phyloP scores from a whole-genome alignment of 1,139 yeast genomes.

The Wickerhamiella infanticola region DNA sequence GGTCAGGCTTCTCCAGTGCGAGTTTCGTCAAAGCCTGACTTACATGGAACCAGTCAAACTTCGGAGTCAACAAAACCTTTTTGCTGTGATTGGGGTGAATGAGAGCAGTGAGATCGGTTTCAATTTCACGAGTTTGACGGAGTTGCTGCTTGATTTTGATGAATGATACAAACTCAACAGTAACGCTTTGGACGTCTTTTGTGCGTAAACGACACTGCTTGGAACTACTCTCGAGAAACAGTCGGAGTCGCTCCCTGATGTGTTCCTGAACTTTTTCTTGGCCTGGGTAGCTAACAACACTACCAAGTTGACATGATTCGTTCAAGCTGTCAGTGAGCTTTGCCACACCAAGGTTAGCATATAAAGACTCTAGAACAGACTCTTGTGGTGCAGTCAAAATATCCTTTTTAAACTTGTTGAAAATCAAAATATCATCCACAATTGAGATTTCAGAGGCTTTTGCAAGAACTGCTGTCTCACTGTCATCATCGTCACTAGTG shows the following conservation, averaged over 20 bases:
- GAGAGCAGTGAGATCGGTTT: conserved; percentile 14
- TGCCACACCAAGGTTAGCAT: conserved; percentile 19
- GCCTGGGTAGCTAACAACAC: conserved; percentile 6
- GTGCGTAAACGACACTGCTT: conserved; percentile 10
- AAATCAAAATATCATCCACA: conserved; percentile 27
- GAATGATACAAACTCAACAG: conserved; percentile 17
- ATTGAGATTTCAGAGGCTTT: conserved; percentile 22
- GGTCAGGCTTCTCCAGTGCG: conserved; percentile 21
- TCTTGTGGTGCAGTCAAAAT: conserved; percentile 27
- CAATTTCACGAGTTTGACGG: conserved; percentile 10
- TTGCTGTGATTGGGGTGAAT: conserved; percentile 10
- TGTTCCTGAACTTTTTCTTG: conserved; percentile 14
- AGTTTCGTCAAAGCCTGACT: conserved; percentile 22
- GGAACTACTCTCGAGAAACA: conserved; percentile 22
- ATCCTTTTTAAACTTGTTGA: conserved; percentile 22
- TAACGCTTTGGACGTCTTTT: conserved; percentile 13
- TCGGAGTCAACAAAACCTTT: conserved; percentile 7
- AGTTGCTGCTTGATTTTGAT: conserved; percentile 19
- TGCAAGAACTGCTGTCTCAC: conserved; percentile 5
- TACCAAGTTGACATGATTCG: conserved; percentile 16
- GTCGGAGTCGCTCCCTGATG: conserved; percentile 20
- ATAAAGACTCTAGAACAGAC: conserved; percentile 21
- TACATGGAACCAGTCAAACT: conserved; percentile 27
- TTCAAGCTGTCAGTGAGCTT: conserved; percentile 17
- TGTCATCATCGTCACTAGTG: conserved; percentile 3